Evolutionary conservation across 78 protist genomes (phyloP), one percentile per base, ranked within the genome.

Genomic region (Anaeramoeba flamelloides): DNA sequence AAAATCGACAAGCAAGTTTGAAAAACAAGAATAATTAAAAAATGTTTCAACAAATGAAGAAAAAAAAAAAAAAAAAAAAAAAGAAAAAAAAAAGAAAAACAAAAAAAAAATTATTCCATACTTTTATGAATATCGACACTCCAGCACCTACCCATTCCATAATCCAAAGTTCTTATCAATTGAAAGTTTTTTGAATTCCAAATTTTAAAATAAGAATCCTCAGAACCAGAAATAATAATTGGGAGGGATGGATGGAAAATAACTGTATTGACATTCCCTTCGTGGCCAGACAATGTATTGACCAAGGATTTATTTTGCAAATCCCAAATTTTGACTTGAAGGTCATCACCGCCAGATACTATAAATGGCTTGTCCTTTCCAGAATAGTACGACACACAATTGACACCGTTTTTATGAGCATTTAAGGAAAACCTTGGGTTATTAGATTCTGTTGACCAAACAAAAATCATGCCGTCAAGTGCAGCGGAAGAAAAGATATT

Each of bases 331-430:
- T 79, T 26, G 1, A 38, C 88, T 0, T 31, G 37, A 81, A 34
- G 76, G 86, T 97, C 98, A 33, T 95, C 99, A 26, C 94, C 93
- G n/a, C 98, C 98, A 2, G 98, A 79, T 78, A 96, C 77, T 0
- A 97, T 87, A 78, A 91, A 94, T 0, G 99, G 98, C 83, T 91
- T 90, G 77, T 97, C 99, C n/a, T n/a, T n/a, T n/a, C n/a, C 30
- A 78, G 0, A 77, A 77, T 80, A 95, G 79, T 92, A 97, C 41
- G 87, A 93, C 33, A 96, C 93, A 65, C 91, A 85, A 86, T 97
- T 97, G 74, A 95, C 94, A 3, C 99, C 99, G 83, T 90, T 87
- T 77, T 89, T 92, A 77, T 97, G 99, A 33, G 98, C 99, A 80
- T 93, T 94, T 31, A 97, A 86, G 0, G 98, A 93, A 79, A 93